A percentile compares a stretch with the other conserved stretches of the same genome.
phyloP scores from a whole-genome alignment of 139 green algal genomes.

The Ostreobium quekettii region DNA sequence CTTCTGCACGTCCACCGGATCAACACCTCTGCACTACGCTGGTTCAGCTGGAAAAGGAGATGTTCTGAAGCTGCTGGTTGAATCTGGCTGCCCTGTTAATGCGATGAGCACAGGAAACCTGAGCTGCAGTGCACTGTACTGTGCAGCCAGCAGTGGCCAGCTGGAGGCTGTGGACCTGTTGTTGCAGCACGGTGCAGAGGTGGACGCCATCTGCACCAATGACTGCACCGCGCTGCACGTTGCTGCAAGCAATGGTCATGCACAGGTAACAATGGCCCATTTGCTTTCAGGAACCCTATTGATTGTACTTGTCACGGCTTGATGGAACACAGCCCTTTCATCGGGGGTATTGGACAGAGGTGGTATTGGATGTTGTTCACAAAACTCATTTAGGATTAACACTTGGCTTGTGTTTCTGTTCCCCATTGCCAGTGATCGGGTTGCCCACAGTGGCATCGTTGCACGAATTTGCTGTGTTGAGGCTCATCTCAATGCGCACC shows the following conservation, averaged over 20 bases:
- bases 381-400: too few species aligned
- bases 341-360: too few species aligned
- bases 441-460: too few species aligned
- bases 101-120: conserved; percentile 22
- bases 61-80: conserved; percentile 27
- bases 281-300: too few species aligned
- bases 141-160: conserved; percentile 3
- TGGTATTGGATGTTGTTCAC: too few species aligned
- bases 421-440: too few species aligned
- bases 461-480: too few species aligned
- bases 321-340: too few species aligned
- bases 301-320: too few species aligned
- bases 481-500: too few species aligned
- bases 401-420: too few species aligned
- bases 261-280: too few species aligned
- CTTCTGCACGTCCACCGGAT: conserved; percentile 24
- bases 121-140: conserved; percentile 20
- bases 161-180: conserved; percentile 25
- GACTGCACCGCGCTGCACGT: conserved; percentile 22
- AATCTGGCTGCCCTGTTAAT: conserved; percentile 21
- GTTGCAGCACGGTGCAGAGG: conserved; percentile 27
- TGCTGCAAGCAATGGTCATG: conserved; percentile 38
- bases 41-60: conserved; percentile 20
- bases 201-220: conserved; percentile 19
- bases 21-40: conserved; percentile 35